These are phyloP conservation scores for Ambrosiella beaveri DNA, from an alignment of 2,329 filamentous ascomycete species.

Conservation along the genomic window DNA sequence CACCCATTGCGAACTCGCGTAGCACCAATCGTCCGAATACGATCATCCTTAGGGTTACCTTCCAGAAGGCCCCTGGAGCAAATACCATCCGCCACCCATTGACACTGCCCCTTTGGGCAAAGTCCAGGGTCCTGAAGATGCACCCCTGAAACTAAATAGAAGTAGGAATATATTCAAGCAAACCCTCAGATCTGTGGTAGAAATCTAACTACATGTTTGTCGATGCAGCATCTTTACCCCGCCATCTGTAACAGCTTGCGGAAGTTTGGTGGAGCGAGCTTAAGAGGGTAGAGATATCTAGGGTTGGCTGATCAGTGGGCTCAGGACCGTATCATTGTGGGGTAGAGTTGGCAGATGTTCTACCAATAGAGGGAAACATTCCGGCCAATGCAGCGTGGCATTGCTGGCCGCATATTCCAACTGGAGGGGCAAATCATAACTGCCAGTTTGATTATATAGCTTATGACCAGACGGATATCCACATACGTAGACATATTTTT, in stretches of 20 bases:
- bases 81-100: not conserved
- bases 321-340: no score
- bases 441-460: not conserved
- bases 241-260: no score
- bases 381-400: no score
- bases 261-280: no score
- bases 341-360: no score
- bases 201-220: not conserved
- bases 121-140: not conserved
- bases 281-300: no score
- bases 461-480: not conserved
- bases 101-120: not conserved
- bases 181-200: not conserved
- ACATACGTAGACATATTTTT: no score
- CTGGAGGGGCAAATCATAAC: not conserved
- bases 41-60: not conserved
- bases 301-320: no score
- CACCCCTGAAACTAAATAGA: conserved; percentile 7
- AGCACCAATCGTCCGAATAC: not conserved
- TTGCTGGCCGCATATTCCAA: no score
- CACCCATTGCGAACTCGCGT: not conserved
- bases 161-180: not conserved
- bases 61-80: not conserved
- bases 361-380: no score
- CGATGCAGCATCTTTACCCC: not conserved